These are phyloP conservation scores for Passalora sequoiae DNA, from an alignment of 2,329 filamentous ascomycete species.

Conservation along the genomic window DNA sequence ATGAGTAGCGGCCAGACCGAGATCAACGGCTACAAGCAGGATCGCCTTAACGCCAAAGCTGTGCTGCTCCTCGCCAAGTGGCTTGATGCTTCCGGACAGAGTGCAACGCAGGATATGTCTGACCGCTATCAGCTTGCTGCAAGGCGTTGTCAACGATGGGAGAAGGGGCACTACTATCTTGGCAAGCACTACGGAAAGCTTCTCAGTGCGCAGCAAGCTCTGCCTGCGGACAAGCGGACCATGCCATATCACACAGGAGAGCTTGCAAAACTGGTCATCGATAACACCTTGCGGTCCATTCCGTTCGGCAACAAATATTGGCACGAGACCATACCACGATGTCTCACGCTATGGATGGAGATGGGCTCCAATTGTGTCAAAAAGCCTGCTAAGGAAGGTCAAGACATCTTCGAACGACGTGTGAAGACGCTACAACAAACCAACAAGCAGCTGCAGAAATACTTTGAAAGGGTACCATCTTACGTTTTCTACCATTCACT, in stretches of 20 bases:
- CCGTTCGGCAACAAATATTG: constrained; percentile 90
- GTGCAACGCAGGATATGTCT: constrained; percentile 72
- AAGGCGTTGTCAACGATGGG: constrained; percentile 68
- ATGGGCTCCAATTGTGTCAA: constrained; percentile 65
- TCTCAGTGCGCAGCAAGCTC: constrained; percentile 76
- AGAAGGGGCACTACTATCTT: constrained; percentile 95
- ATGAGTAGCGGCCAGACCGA: constrained; percentile 9
- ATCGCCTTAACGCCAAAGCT: constrained; percentile 67
- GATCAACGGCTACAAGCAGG: constrained; percentile 42
- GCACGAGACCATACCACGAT: constrained; percentile 85
- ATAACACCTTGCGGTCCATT: constrained; percentile 85
- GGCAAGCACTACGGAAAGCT: constrained; percentile 97
- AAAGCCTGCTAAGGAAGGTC: constrained; percentile 40
- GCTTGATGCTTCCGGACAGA: constrained; percentile 93
- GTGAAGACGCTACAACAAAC: constrained; percentile 63
- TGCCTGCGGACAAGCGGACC: constrained; percentile 67
- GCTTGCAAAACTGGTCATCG: constrained; percentile 79
- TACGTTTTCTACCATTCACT: constrained; percentile 79
- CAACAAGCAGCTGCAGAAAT: constrained; percentile 73
- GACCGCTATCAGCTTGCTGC: constrained; percentile 78
- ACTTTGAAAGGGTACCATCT: constrained; percentile 65
- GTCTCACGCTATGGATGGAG: constrained; percentile 91
- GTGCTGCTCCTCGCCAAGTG: constrained; percentile 90
- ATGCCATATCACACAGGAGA: constrained; percentile 64
- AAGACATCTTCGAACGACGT: constrained; percentile 45